phyloP scores from a whole-genome alignment of 202 grass and related monocot species.

The Saccharum hybrid region DNA sequence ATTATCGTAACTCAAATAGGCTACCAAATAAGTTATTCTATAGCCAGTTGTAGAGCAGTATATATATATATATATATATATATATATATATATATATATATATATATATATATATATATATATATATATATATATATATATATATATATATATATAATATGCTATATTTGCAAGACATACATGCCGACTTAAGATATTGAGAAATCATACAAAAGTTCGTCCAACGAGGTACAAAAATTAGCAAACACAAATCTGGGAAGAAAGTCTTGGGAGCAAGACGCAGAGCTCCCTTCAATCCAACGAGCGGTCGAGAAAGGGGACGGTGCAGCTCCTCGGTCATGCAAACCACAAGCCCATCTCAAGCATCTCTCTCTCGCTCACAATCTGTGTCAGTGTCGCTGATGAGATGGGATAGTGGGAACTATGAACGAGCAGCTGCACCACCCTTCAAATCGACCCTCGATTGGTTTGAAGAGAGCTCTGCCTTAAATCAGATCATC shows the following conservation, averaged over 20 bases:
- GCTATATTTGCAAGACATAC: too few species aligned
- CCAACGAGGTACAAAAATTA: too few species aligned
- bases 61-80: too few species aligned
- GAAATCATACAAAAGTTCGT: too few species aligned
- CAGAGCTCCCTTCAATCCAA: slow-evolving; percentile 99
- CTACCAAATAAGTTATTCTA: too few species aligned
- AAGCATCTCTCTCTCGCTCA: background rate
- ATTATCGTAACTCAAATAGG: too few species aligned
- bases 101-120: too few species aligned
- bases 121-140: too few species aligned
- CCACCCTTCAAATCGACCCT: slow-evolving; percentile 52
- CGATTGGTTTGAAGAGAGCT: slow-evolving; percentile 70
- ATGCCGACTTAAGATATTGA: too few species aligned
- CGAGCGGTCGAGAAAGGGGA: slow-evolving; percentile 57
- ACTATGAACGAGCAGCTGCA: slow-evolving; percentile 85
- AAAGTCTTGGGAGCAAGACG: slow-evolving; percentile 16
- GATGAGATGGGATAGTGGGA: slow-evolving; percentile 76
- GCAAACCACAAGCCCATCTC: slow-evolving; percentile 85
- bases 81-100: too few species aligned
- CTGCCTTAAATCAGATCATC: slow-evolving; percentile 38
- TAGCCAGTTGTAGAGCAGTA: too few species aligned
- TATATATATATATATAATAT: too few species aligned
- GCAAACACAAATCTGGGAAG: background rate
- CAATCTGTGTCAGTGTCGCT: background rate
- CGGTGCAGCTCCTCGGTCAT: slow-evolving; percentile 72